Evolutionary conservation across 441 rosid species (phyloP).

Genomic region (Populus hybrid): DNA sequence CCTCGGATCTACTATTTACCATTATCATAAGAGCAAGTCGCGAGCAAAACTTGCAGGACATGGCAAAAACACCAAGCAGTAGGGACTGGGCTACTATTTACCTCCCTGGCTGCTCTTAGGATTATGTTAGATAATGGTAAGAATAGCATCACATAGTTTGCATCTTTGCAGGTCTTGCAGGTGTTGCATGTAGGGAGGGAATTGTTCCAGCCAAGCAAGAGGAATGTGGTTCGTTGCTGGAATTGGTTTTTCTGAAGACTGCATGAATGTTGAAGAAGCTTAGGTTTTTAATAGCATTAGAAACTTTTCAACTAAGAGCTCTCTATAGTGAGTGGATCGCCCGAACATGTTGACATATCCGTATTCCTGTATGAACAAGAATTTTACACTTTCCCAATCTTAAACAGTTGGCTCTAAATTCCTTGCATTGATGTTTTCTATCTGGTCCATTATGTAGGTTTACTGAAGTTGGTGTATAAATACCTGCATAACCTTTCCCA

Average conservation of each 20-base stretch:
- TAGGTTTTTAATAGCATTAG: constrained; percentile 24
- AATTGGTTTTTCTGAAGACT: constrained; percentile 19
- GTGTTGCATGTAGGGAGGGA: constrained; percentile 34
- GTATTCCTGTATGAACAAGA: constrained; percentile 20
- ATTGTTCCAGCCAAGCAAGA: constrained; percentile 23
- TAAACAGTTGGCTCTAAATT: constrained; percentile 6
- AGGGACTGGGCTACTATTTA: constrained; percentile 29
- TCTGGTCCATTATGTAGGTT: background rate
- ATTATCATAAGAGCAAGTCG: constrained; percentile 80
- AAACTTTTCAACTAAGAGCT: constrained; percentile 20
- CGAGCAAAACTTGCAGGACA: constrained; percentile 59
- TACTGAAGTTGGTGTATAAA: background rate
- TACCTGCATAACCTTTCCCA: background rate
- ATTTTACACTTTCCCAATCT: constrained; percentile 7
- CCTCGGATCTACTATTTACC: constrained; percentile 96
- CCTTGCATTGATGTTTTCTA: constrained; percentile 7
- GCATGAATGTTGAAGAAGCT: constrained; percentile 17
- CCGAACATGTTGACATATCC: constrained; percentile 2
- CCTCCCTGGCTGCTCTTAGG: constrained; percentile 23
- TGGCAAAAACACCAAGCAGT: constrained; percentile 37
- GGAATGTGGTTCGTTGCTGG: constrained; percentile 23
- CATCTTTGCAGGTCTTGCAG: constrained; percentile 50
- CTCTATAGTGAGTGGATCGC: constrained; percentile 11
- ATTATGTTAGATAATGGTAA: constrained; percentile 31
- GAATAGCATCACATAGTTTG: constrained; percentile 34